Evolutionary conservation across 176 grass and related monocot species (phyloP), one percentile per base, ranked within the genome.

Genomic region (Tillandsia fasciculata): DNA sequence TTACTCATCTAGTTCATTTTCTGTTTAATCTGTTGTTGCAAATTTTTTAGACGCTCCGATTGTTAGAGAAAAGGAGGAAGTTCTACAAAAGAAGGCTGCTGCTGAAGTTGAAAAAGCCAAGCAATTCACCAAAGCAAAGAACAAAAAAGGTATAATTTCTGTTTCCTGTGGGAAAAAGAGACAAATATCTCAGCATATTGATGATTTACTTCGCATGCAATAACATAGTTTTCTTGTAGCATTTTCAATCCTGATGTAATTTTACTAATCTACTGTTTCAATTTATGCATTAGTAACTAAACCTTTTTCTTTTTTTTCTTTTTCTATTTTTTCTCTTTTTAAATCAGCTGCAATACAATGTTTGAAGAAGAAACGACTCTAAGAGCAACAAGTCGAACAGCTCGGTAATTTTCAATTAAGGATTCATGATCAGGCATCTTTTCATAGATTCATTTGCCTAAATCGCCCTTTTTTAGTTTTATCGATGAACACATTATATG

Each of bases 101-200:
- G n/a, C n/a, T n/a, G n/a, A n/a, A n/a, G n/a, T n/a, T n/a, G n/a
- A n/a, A n/a, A n/a, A n/a, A n/a, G n/a, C n/a, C n/a, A n/a, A n/a
- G n/a, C n/a, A n/a, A n/a, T n/a, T n/a, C 67, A 85, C 85, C 12
- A 85, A 70, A 88, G 89, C 82, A 49, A 91, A 91, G 74, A 87
- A 91, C 52, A 87, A 91, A 79, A 87, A 85, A 83, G 79, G 79
- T 54, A 54, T 54, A 15, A 54, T 54, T 54, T 54, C 11, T 54
- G 52, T 54, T 54, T 54, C 52, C 15, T 11, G 15, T n/a, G 52
- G 52, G 3, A 5, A 33, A 33, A 33, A 33, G 29, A 33, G 29
- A 5, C 29, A 33, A 33, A 33, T 3, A 33, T 33, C 29, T 33
- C 3, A 33, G 29, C 29, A 5, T 33, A 33, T 33, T 5, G 29